These are phyloP conservation scores for Neocatenulostroma microsporum DNA, from an alignment of 2,329 filamentous ascomycete species.

Conservation along the genomic window DNA sequence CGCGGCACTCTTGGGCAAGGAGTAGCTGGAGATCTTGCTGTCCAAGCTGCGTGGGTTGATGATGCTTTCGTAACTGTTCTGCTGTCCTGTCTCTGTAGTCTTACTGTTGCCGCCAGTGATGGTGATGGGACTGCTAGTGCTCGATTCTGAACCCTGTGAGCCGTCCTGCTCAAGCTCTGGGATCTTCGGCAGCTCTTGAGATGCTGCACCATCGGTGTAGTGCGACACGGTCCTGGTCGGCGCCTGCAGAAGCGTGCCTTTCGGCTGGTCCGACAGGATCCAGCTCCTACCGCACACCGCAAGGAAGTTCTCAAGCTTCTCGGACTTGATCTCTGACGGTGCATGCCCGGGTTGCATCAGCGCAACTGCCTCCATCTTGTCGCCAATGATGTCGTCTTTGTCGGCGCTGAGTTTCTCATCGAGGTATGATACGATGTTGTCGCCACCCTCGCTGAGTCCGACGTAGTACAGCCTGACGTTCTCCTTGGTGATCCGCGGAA, in stretches of 20 bases:
- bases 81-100: neutral
- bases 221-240: neutral
- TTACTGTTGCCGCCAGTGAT: neutral
- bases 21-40: conserved; percentile 1
- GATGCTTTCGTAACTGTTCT: neutral
- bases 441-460: conserved; percentile 60
- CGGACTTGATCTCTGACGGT: conserved; percentile 6
- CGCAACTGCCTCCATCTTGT: conserved; percentile 15
- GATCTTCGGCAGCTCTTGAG: no score
- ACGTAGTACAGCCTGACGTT: conserved; percentile 58
- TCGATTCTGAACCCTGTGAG: neutral
- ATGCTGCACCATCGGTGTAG: neutral
- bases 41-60: neutral
- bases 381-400: conserved; percentile 8
- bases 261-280: conserved; percentile 13
- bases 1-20: neutral
- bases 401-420: conserved; percentile 12
- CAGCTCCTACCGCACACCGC: conserved; percentile 9
- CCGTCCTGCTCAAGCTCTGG: no score
- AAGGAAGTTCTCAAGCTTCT: conserved; percentile 11
- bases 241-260: conserved; percentile 6
- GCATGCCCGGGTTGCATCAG: conserved; percentile 17
- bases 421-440: conserved; percentile 25
- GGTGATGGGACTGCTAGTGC: neutral
- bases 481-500: conserved; percentile 41